These are phyloP conservation scores for Fusarium mexicanum DNA, from an alignment of 2,329 filamentous ascomycete genomes.

Conservation along the genomic window DNA sequence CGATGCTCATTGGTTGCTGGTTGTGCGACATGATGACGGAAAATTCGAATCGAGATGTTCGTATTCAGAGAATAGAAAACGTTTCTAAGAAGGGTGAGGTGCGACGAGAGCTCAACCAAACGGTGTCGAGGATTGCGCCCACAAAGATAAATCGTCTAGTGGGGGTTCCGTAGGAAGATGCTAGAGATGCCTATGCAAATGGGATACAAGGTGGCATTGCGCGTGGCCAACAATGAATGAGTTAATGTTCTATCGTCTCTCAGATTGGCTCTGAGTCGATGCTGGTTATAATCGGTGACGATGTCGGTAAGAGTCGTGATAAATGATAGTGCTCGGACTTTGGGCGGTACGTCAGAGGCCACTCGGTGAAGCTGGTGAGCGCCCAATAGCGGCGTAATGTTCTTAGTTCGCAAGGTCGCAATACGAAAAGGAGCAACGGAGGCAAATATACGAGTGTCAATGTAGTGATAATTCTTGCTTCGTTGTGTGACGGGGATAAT, in stretches of 20 bases:
- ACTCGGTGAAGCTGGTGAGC: slow-evolving; percentile 31
- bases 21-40: slow-evolving; percentile 48
- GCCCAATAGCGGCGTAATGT: slow-evolving; percentile 11
- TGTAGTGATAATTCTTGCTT: background rate
- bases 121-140: slow-evolving; percentile 9
- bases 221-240: slow-evolving; percentile 1
- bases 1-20: slow-evolving; percentile 73
- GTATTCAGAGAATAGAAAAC: background rate
- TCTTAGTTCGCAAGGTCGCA: slow-evolving; percentile 12
- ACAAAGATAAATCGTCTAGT: slow-evolving; percentile 14
- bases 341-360: slow-evolving; percentile 28
- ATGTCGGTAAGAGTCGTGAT: background rate
- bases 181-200: slow-evolving; percentile 12
- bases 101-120: background rate
- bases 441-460: background rate
- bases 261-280: slow-evolving; percentile 1
- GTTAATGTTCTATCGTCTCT: slow-evolving; percentile 1
- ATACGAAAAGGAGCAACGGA: background rate
- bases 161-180: slow-evolving; percentile 10
- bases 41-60: background rate
- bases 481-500: slow-evolving; percentile 15
- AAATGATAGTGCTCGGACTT: slow-evolving; percentile 18
- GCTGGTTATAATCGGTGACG: background rate
- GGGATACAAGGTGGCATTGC: slow-evolving; percentile 32
- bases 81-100: background rate